Conservation (phyloP, 805 yeast genomes). For the Candida corydali region DNA sequence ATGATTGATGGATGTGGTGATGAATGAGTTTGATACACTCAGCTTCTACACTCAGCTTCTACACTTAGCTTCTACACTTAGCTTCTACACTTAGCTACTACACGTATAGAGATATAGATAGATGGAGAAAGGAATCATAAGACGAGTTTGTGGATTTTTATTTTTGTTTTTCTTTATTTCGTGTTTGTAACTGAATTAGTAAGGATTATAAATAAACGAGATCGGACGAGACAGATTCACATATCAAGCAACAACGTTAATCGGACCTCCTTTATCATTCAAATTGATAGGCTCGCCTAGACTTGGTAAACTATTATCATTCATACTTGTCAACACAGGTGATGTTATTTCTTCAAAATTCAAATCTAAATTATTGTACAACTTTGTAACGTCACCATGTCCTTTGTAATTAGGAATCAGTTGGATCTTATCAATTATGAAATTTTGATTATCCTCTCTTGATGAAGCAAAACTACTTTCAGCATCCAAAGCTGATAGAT, state of each 20-base stretch:
- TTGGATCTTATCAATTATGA: conserved; percentile 5
- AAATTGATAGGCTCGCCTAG: conserved; percentile 8
- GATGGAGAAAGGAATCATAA: too few relatives aligned
- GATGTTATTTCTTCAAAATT: conserved; percentile 6
- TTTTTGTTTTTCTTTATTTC: too few relatives aligned
- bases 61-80: too few relatives aligned
- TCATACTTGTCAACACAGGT: conserved; percentile 2
- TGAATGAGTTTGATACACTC: too few relatives aligned
- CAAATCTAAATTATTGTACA: conserved; percentile 20
- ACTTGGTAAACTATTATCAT: conserved; percentile 1
- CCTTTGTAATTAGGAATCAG: conserved; percentile 25
- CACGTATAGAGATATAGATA: too few relatives aligned
- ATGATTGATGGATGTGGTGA: too few relatives aligned
- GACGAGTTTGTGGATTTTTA: too few relatives aligned
- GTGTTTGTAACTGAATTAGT: background rate
- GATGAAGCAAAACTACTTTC: conserved; percentile 1
- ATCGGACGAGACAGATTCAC: background rate
- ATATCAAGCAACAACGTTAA: conserved; percentile 2
- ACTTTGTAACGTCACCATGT: conserved; percentile 29
- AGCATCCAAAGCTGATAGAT: conserved; percentile 36
- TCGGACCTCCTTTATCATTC: background rate
- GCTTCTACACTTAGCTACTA: too few relatives aligned
- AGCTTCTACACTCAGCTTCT: too few relatives aligned
- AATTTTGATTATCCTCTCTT: conserved; percentile 16
- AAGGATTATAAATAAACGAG: background rate